A percentile compares a stretch with the other conserved stretches of the same genome.
phyloP scores from a whole-genome alignment of 192 early-diverging fungal species.

The Backusella luteola region DNA sequence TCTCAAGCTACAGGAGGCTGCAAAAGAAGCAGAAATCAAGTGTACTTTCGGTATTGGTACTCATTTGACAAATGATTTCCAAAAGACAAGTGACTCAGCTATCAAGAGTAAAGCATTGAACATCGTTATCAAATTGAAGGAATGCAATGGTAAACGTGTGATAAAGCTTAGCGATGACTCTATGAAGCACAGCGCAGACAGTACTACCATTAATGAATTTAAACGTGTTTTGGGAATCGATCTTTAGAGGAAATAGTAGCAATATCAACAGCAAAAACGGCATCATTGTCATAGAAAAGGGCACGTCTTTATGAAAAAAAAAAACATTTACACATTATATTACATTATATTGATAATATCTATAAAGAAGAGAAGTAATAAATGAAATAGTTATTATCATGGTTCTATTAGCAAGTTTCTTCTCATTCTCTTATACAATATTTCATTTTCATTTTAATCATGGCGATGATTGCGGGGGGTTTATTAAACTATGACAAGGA shows the following conservation, averaged over 20 bases:
- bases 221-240: slow-evolving; percentile 40
- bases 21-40: slow-evolving; percentile 44
- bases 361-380: not conserved
- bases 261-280: not conserved
- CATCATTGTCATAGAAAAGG: not conserved
- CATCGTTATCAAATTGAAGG: slow-evolving; percentile 74
- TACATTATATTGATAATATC: not conserved
- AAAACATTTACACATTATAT: not conserved
- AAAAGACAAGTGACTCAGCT: slow-evolving; percentile 25
- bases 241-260: not conserved
- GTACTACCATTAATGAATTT: slow-evolving; percentile 46
- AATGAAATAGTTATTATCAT: not conserved
- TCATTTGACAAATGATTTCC: slow-evolving; percentile 72
- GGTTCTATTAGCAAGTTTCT: no score
- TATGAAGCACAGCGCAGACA: slow-evolving; percentile 60
- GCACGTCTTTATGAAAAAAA: not conserved
- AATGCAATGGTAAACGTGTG: slow-evolving; percentile 53
- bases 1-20: slow-evolving; percentile 46
- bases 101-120: slow-evolving; percentile 54
- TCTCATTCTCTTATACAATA: no score
- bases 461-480: no score
- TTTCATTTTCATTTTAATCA: no score
- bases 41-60: slow-evolving; percentile 75
- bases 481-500: no score
- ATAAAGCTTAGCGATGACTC: slow-evolving; percentile 72